Evolutionary conservation across 1,284 basidiomycete genomes (phyloP), one percentile per base, ranked within the genome.

Genomic region (Moniliella sp.): DNA sequence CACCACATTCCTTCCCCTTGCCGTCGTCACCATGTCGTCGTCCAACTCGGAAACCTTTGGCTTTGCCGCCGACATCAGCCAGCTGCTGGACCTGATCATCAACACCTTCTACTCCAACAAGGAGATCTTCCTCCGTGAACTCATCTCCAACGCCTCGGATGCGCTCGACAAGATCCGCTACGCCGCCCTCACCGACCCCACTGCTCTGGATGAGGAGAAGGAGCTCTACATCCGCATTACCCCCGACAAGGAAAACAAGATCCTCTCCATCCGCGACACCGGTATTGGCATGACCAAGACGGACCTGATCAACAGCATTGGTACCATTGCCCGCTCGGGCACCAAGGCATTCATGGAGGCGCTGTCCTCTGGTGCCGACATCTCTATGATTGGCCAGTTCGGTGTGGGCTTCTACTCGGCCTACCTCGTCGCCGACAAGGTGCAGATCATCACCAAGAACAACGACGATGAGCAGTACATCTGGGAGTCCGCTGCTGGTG

Each of bases 391-490:
- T 48, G 77, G 77, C 61, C 78, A 81, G 68, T 84, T 91, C 65
- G 83, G 84, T 83, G 88, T 93, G 66, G 83, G 88, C 70, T 97
- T 97, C 77, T 97, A 97, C 75, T 94, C 88, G 32, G 81, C 83
- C 15, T 99, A 97, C 73, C 81, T 97, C 54, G 86, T 94, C 48
- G 86, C 91, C 55, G 86, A 97, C 67, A 77, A 77, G 49, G 91
- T 97, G 7, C 83, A 93, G 67, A 79, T 97, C 61, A 79, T 93
- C 67, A 88, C 88, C 55, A 97, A 97, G 70, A 82, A 99, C 75
- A 97, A 97, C 62, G 91, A 99, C 60, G 88, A 97, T 64, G 91
- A 97, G 68, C 88, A 99, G 68, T 94, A 97, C 72, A 86, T 94
- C 65, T 97, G 91, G 91, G 88, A 94, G 72, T 97, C 91, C 13